Evolutionary conservation across 495 filamentous ascomycete genomes (phyloP).

Genomic region (Amniculicola lignicola): DNA sequence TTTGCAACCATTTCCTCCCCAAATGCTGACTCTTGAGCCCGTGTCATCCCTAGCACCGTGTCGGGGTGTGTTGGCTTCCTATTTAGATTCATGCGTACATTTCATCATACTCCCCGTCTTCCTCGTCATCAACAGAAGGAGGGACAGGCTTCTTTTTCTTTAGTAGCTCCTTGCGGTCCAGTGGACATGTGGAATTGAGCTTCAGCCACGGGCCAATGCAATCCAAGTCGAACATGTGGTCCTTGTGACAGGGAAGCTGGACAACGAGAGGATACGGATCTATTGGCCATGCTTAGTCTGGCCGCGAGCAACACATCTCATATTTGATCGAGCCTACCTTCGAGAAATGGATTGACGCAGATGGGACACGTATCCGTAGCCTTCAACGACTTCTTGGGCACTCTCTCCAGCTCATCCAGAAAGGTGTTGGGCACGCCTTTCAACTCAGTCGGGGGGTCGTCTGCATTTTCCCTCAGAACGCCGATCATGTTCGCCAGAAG

Average conservation of each 20-base stretch:
- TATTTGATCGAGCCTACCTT: slow-evolving; percentile 53
- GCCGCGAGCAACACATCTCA: background rate
- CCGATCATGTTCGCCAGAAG: slow-evolving; percentile 62
- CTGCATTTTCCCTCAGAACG: slow-evolving; percentile 59
- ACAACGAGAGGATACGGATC: slow-evolving; percentile 79
- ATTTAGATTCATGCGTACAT: slow-evolving; percentile 43
- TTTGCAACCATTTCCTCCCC: too few species aligned
- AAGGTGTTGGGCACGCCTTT: slow-evolving; percentile 77
- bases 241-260: slow-evolving; percentile 74
- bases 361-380: slow-evolving; percentile 75
- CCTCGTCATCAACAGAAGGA: slow-evolving; percentile 45
- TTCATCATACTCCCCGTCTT: slow-evolving; percentile 43
- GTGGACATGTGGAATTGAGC: slow-evolving; percentile 82
- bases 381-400: slow-evolving; percentile 66
- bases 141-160: slow-evolving; percentile 63
- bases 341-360: slow-evolving; percentile 77
- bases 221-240: slow-evolving; percentile 86
- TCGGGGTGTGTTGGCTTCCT: too few species aligned
- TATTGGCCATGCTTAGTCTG: slow-evolving; percentile 15
- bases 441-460: slow-evolving; percentile 63
- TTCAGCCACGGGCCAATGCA: slow-evolving; percentile 92
- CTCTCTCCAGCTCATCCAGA: slow-evolving; percentile 77
- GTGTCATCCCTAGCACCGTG: too few species aligned
- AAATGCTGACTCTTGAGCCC: too few species aligned
- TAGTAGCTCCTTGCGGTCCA: slow-evolving; percentile 76